Conservation (phyloP, 371 early-diverging fungal species). For the Apophysomyces sp. region DNA sequence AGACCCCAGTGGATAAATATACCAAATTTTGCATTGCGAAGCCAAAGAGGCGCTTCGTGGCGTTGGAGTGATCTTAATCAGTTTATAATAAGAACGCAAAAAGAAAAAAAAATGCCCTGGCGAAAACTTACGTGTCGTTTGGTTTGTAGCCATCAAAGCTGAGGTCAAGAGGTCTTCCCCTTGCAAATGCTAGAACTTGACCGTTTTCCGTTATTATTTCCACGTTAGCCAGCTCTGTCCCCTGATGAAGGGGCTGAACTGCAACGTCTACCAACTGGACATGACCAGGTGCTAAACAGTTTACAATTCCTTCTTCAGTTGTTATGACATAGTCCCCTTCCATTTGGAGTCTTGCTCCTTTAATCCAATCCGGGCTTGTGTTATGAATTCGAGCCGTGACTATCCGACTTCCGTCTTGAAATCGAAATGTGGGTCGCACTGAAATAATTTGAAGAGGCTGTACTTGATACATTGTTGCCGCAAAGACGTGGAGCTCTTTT, state of each 20-base stretch:
- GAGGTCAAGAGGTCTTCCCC: not conserved
- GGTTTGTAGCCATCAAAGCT: not conserved
- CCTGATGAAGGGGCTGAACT: not conserved
- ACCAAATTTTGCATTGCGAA: conserved; percentile 34
- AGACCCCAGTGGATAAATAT: conserved; percentile 42
- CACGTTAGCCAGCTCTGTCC: not conserved
- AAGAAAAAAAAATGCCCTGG: not conserved
- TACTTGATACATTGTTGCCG: not conserved
- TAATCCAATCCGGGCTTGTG: conserved; percentile 6
- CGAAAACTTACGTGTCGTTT: not conserved
- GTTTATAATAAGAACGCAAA: not conserved
- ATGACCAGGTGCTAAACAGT: conserved; percentile 18
- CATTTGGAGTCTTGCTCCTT: conserved; percentile 2
- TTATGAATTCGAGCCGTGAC: conserved; percentile 16
- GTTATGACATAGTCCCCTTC: not conserved
- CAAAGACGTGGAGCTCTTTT: not conserved
- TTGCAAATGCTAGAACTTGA: no score
- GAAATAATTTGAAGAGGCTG: conserved; percentile 15
- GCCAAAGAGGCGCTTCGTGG: conserved; percentile 32
- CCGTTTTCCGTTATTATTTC: not conserved
- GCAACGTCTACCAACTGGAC: not conserved
- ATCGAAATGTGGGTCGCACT: conserved; percentile 1
- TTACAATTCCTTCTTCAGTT: not conserved
- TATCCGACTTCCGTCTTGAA: conserved; percentile 4
- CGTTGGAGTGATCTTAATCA: conserved; percentile 12